Base-by-base conservation (phyloP, 306 rosid genomes). In the Acmispon strigosus region DNA sequence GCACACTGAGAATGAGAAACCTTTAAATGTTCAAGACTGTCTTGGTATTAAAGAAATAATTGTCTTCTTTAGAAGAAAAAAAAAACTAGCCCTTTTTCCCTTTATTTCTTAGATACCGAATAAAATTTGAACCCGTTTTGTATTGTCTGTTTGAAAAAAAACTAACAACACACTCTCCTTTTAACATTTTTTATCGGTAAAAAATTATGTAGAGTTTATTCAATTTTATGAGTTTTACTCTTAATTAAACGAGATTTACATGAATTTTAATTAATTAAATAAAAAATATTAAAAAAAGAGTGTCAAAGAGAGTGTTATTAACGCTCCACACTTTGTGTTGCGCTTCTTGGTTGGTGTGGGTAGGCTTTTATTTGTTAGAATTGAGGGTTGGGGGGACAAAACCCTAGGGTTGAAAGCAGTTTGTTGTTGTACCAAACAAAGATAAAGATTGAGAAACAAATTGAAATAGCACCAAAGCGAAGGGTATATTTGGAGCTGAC, bases 401-500 rank as follows among this genome's bases (percentile, higher is more conserved):
- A 20, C 6, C 5, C 17, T 41, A 55, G 59, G 55, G 55, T 37
- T 75, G 17, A 45, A 60, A 59, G 63, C 73, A 73, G 17, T 32
- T 32, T 4, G 41, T 36, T 32, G 48, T 36, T 80, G 81, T 61
- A 83, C 80, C 80, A 82, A 79, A 84, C 72, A 86, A 85, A 78
- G 90, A 86, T 72, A 70, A 74, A 63, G 89, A 90, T 72, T 51
- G 69, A 66, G 73, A 84, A 79, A 68, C 76, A 64, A 86, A 63
- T 72, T 78, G 42, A 81, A 84, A 90, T 84, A 32, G 34, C 6
- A 32, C 8, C 84, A 82, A 92, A 73, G 74, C 77, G 84, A 76
- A 81, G 72, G 81, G 80, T 70, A 77, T 61, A 52, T 53, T 49
- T 65, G 66, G 39, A 68, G 83, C 97, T 84, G 92, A 89, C 95